Conservation (phyloP, 192 early-diverging fungal genomes). For the Dissophora ornata region DNA sequence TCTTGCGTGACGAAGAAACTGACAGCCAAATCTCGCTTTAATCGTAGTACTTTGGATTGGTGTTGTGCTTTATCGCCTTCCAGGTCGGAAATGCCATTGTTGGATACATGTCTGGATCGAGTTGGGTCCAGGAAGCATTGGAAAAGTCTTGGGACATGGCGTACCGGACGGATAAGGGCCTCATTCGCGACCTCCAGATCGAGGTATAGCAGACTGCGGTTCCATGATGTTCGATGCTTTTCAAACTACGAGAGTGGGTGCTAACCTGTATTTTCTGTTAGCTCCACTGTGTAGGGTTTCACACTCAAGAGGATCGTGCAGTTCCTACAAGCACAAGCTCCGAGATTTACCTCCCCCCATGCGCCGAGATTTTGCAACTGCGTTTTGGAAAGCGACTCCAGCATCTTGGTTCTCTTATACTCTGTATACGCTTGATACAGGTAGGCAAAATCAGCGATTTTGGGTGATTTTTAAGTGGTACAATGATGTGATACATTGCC, state of each 20-base stretch:
- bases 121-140: slow-evolving; percentile 35
- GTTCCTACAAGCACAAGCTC: background rate
- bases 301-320: slow-evolving; percentile 17
- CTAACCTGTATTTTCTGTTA: no score
- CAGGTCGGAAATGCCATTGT: slow-evolving; percentile 29
- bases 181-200: slow-evolving; percentile 37
- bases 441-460: background rate
- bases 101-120: slow-evolving; percentile 35
- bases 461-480: no score
- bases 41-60: slow-evolving; percentile 47
- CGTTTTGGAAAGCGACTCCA: slow-evolving; percentile 33
- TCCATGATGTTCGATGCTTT: no score
- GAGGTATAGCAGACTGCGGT: slow-evolving; percentile 32
- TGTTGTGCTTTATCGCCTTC: slow-evolving; percentile 27
- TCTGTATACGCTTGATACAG: slow-evolving; percentile 43
- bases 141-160: slow-evolving; percentile 43
- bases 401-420: slow-evolving; percentile 19
- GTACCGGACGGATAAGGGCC: slow-evolving; percentile 25
- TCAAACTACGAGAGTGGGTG: no score
- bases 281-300: slow-evolving; percentile 44
- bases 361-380: slow-evolving; percentile 24
- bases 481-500: no score
- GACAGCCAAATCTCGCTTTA: background rate
- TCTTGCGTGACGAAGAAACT: no score
- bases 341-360: slow-evolving; percentile 4